Percentiles rank a stretch among this genome's conserved stretches.
Conservation (phyloP, 345 rosid species). For the Geranium rotundifolium region DNA sequence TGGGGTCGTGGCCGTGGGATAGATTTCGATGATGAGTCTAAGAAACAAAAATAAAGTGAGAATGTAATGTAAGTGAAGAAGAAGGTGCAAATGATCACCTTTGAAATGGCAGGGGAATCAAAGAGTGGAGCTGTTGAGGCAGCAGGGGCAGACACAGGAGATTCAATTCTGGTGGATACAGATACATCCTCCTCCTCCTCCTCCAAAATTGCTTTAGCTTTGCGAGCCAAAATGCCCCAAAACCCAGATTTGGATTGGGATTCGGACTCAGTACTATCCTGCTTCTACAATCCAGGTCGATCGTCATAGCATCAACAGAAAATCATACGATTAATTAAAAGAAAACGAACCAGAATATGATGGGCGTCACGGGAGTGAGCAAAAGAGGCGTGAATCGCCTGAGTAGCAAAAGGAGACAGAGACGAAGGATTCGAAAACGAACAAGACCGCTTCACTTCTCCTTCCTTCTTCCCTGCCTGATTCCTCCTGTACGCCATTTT, state of each 20-base stretch:
- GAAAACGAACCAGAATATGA: not conserved
- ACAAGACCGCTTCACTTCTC: slow-evolving; percentile 7
- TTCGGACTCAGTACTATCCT: slow-evolving; percentile 45
- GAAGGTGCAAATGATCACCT: slow-evolving; percentile 21
- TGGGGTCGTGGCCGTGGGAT: slow-evolving; percentile 16
- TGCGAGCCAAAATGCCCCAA: slow-evolving; percentile 82
- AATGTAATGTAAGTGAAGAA: not conserved
- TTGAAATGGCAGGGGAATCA: slow-evolving; percentile 27
- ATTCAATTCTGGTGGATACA: slow-evolving; percentile 14
- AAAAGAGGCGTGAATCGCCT: slow-evolving; percentile 72
- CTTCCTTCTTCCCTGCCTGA: slow-evolving; percentile 65
- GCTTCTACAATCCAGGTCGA: slow-evolving; percentile 4
- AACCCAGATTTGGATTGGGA: slow-evolving; percentile 33
- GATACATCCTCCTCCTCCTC: slow-evolving; percentile 45
- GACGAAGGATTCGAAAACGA: slow-evolving; percentile 22
- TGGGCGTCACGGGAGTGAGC: slow-evolving; percentile 2
- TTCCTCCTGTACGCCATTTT: slow-evolving; percentile 89
- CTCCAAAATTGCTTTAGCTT: slow-evolving; percentile 74
- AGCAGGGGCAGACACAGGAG: slow-evolving; percentile 1
- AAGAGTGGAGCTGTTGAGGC: slow-evolving; percentile 23
- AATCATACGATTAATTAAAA: no score
- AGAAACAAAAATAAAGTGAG: not conserved
- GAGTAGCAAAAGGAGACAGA: slow-evolving; percentile 54
- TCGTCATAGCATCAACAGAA: not conserved
- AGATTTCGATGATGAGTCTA: not conserved